Percentiles rank a stretch among this genome's conserved stretches.
These are phyloP conservation scores for Platanthera zijinensis DNA, from an alignment of 106 monocot species.

Conservation along the genomic window DNA sequence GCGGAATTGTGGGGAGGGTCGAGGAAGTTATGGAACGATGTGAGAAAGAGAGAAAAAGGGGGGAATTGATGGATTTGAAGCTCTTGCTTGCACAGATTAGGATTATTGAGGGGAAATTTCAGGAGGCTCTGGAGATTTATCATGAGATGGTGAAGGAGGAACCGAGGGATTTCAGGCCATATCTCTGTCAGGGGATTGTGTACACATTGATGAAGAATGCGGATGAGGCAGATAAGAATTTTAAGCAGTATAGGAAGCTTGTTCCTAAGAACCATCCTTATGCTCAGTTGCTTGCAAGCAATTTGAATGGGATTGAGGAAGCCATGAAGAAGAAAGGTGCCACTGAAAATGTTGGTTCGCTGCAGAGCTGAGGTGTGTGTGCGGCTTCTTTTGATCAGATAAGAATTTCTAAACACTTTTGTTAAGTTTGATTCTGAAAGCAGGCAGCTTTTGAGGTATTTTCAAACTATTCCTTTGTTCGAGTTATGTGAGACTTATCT, in stretches of 20 bases:
- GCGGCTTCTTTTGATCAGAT: not conserved
- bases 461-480: not conserved
- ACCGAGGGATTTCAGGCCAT: slow-evolving; percentile 64
- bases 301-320: slow-evolving; percentile 18
- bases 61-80: slow-evolving; percentile 57
- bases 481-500: not conserved
- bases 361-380: not conserved
- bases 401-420: not conserved
- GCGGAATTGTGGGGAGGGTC: slow-evolving; percentile 27
- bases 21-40: slow-evolving; percentile 33
- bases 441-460: not conserved
- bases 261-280: slow-evolving; percentile 65
- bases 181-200: slow-evolving; percentile 53
- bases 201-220: slow-evolving; percentile 42
- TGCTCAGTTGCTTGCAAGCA: slow-evolving; percentile 42
- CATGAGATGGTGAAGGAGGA: slow-evolving; percentile 48
- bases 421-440: not conserved
- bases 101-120: slow-evolving; percentile 41
- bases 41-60: slow-evolving; percentile 33
- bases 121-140: slow-evolving; percentile 39
- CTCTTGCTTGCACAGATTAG: slow-evolving; percentile 44
- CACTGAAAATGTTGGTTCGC: not conserved
- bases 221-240: slow-evolving; percentile 60
- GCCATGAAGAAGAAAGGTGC: not conserved
- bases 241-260: slow-evolving; percentile 46